Conservation (phyloP, 1,284 basidiomycete genomes). For the Polyporus tsugae region DNA sequence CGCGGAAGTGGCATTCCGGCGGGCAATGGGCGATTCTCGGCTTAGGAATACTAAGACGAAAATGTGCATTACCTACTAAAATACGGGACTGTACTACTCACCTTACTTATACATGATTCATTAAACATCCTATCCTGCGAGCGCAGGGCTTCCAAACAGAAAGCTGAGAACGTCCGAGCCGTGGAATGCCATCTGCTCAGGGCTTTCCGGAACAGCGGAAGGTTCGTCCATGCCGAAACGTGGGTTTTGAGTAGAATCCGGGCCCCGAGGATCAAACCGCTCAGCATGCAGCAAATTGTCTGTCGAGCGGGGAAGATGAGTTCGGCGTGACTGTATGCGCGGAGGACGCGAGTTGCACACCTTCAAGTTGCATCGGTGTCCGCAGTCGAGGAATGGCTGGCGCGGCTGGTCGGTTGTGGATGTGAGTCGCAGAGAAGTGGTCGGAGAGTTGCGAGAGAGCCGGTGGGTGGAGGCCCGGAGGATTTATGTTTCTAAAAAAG, state of each 20-base stretch:
- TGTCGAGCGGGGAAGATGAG: neutral
- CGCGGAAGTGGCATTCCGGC: neutral
- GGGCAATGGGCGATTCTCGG: neutral
- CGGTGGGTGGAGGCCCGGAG: neutral
- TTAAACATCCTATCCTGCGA: neutral
- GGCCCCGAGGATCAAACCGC: neutral
- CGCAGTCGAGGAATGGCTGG: neutral
- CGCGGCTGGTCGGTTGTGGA: neutral
- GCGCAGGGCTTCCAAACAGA: constrained; percentile 3
- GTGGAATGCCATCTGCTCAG: neutral
- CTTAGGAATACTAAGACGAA: neutral
- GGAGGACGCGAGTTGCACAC: no score
- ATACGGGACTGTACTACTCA: neutral
- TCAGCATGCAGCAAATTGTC: neutral
- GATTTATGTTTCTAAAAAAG: neutral
- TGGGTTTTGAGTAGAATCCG: neutral
- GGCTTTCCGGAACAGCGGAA: neutral
- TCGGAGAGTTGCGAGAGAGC: neutral
- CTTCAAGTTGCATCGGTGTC: neutral
- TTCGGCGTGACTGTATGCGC: neutral
- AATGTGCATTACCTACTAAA: neutral
- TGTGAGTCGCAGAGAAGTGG: neutral
- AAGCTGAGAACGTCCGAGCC: neutral
- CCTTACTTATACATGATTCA: neutral
- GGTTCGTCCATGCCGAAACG: neutral